phyloP scores from a whole-genome alignment of 2,329 filamentous ascomycete genomes.

The Fusarium nematophilum region DNA sequence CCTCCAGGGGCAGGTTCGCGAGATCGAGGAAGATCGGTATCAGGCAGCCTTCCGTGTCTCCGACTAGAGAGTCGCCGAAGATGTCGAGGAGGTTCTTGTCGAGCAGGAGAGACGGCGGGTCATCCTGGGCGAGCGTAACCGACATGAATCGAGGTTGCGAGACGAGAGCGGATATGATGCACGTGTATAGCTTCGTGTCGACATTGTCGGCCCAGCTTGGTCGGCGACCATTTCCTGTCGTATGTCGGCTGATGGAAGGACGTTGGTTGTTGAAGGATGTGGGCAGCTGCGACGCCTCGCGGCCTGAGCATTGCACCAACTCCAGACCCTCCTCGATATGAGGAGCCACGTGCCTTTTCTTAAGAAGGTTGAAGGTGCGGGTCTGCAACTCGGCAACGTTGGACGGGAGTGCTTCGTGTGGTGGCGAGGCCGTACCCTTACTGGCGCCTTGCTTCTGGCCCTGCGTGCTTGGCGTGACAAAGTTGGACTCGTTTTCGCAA shows the following conservation, averaged over 20 bases:
- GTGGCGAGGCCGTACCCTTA: conserved; percentile 58
- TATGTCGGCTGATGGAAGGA: conserved; percentile 50
- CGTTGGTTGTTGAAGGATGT: conserved; percentile 52
- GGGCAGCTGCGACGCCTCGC: conserved; percentile 57
- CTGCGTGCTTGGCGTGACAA: conserved; percentile 64
- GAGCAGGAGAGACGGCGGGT: conserved; percentile 78
- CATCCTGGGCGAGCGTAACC: conserved; percentile 77
- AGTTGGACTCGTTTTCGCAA: conserved; percentile 76
- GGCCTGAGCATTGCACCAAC: conserved; percentile 85
- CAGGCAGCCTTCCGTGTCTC: conserved; percentile 76
- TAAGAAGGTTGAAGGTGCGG: conserved; percentile 86
- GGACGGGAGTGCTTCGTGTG: conserved; percentile 80
- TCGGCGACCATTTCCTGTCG: conserved; percentile 50
- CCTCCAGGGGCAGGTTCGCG: conserved; percentile 82
- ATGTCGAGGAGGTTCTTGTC: conserved; percentile 74
- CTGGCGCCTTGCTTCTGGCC: conserved; percentile 45
- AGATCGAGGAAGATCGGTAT: conserved; percentile 92
- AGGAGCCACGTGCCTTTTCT: conserved; percentile 79
- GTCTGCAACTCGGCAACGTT: conserved; percentile 82
- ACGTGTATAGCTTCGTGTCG: conserved; percentile 72
- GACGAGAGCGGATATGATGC: conserved; percentile 70
- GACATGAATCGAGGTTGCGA: conserved; percentile 77
- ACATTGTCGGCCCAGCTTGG: conserved; percentile 68
- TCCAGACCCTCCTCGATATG: conserved; percentile 75
- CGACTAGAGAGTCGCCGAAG: conserved; percentile 80